Evolutionary conservation across 2,329 filamentous ascomycete species (phyloP).

Genomic region (Ceratocystis eucalypticola): DNA sequence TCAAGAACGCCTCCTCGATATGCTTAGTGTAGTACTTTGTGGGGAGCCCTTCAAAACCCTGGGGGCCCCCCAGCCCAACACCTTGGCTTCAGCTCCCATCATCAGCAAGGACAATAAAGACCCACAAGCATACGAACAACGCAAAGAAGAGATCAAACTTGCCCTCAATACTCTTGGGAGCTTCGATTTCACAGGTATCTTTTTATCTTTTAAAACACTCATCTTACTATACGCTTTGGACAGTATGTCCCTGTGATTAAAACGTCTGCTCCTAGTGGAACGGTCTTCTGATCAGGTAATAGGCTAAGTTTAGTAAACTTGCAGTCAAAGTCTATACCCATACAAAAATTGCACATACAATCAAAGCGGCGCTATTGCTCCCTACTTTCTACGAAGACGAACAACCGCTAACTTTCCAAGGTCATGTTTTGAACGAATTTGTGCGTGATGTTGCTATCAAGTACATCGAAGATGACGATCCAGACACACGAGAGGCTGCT

Average conservation of each 20-base stretch:
- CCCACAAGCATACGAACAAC: slow-evolving; percentile 62
- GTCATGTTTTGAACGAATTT: slow-evolving; percentile 93
- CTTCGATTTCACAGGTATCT: slow-evolving; percentile 63
- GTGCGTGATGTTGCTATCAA: slow-evolving; percentile 96
- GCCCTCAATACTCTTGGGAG: slow-evolving; percentile 93
- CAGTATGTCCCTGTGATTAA: not conserved
- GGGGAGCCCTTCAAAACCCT: slow-evolving; percentile 85
- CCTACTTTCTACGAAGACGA: not conserved
- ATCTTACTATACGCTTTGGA: slow-evolving; percentile 17
- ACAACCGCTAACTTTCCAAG: slow-evolving; percentile 24
- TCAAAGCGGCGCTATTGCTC: slow-evolving; percentile 12
- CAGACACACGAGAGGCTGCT: slow-evolving; percentile 84
- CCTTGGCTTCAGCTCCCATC: slow-evolving; percentile 65
- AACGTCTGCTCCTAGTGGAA: slow-evolving; percentile 9
- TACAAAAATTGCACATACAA: not conserved
- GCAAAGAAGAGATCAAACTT: slow-evolving; percentile 78
- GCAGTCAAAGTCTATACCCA: not conserved
- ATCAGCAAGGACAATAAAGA: slow-evolving; percentile 82
- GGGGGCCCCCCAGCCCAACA: slow-evolving; percentile 73
- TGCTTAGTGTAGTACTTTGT: slow-evolving; percentile 86
- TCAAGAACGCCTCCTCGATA: slow-evolving; percentile 83
- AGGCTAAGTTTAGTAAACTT: not conserved
- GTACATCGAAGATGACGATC: slow-evolving; percentile 92
- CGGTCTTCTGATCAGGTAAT: not conserved
- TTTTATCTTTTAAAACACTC: not conserved